A percentile compares a stretch with the other conserved stretches of the same genome.
Conservation (phyloP, 2,329 filamentous ascomycete genomes). For the Laburnicola sp. region DNA sequence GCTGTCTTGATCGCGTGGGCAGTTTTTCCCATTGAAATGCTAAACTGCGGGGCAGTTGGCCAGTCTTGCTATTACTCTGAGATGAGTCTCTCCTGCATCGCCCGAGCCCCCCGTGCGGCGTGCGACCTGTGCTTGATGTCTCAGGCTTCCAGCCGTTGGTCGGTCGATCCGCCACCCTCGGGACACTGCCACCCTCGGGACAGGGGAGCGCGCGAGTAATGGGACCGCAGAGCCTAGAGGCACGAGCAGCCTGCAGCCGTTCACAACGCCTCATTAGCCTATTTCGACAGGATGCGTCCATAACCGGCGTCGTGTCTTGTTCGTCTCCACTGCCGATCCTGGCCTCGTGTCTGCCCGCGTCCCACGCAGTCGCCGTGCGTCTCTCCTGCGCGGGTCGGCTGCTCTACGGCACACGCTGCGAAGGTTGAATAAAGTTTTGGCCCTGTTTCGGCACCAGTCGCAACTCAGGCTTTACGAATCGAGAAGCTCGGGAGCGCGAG, state of each 20-base stretch:
- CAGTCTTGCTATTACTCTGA: constrained; percentile 9
- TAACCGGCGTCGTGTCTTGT: constrained; percentile 11
- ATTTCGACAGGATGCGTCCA: constrained; percentile 37
- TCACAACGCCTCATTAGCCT: constrained; percentile 43
- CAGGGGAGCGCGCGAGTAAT: constrained; percentile 10
- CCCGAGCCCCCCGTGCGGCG: no score
- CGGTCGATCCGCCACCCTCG: constrained; percentile 3
- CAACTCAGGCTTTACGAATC: constrained; percentile 38
- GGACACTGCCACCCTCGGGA: constrained; percentile 1
- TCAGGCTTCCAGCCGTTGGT: neutral
- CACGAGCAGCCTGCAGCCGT: constrained; percentile 34
- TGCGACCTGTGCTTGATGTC: no score
- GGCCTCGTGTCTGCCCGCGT: constrained; percentile 12
- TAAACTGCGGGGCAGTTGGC: constrained; percentile 38
- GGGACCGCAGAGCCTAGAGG: neutral
- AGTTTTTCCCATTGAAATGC: constrained; percentile 19
- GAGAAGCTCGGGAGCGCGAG: constrained; percentile 30
- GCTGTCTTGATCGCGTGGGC: constrained; percentile 5
- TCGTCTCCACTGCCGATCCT: constrained; percentile 17
- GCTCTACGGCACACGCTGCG: constrained; percentile 25
- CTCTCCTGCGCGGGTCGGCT: constrained; percentile 28
- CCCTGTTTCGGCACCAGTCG: constrained; percentile 45
- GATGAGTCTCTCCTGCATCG: neutral
- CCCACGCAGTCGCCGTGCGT: constrained; percentile 1
- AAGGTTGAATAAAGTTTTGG: constrained; percentile 46